Conservation (phyloP, 768 basidiomycete genomes). For the Zangia roseola region DNA sequence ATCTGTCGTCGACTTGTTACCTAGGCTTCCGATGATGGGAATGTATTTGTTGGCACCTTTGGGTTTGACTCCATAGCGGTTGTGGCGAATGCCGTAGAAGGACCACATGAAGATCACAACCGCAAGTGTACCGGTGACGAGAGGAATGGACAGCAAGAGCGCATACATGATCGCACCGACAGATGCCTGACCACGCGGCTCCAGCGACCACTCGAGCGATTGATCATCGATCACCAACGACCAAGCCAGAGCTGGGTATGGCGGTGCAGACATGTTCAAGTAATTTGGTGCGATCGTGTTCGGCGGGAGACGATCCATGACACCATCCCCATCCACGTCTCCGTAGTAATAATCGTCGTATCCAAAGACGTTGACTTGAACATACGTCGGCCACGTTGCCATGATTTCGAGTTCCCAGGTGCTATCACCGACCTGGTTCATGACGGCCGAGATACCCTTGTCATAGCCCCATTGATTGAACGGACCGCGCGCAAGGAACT, state of each 20-base stretch:
- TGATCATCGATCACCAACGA: constrained; percentile 76
- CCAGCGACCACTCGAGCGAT: constrained; percentile 70
- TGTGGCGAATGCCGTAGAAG: constrained; percentile 95
- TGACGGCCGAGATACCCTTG: constrained; percentile 68
- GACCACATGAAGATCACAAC: constrained; percentile 91
- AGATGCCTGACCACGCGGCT: constrained; percentile 78
- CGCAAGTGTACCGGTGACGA: constrained; percentile 81
- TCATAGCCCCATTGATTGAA: constrained; percentile 95
- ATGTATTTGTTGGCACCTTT: constrained; percentile 77
- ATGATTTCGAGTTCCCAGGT: constrained; percentile 88
- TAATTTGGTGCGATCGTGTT: constrained; percentile 84
- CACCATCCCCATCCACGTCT: constrained; percentile 81
- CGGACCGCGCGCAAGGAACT: constrained; percentile 81
- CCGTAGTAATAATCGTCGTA: constrained; percentile 94
- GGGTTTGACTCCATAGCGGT: constrained; percentile 82
- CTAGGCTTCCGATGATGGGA: constrained; percentile 73
- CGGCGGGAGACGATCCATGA: constrained; percentile 89
- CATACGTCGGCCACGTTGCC: constrained; percentile 85
- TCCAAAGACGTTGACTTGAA: constrained; percentile 89
- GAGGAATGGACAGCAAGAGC: constrained; percentile 74
- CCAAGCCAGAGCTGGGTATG: constrained; percentile 87
- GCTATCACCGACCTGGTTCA: constrained; percentile 62
- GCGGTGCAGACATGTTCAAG: constrained; percentile 89
- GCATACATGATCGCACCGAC: constrained; percentile 89
- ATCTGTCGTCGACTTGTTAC: constrained; percentile 67